Conservation (phyloP, 495 filamentous ascomycete species). For the Barbatosphaeria neglecta region DNA sequence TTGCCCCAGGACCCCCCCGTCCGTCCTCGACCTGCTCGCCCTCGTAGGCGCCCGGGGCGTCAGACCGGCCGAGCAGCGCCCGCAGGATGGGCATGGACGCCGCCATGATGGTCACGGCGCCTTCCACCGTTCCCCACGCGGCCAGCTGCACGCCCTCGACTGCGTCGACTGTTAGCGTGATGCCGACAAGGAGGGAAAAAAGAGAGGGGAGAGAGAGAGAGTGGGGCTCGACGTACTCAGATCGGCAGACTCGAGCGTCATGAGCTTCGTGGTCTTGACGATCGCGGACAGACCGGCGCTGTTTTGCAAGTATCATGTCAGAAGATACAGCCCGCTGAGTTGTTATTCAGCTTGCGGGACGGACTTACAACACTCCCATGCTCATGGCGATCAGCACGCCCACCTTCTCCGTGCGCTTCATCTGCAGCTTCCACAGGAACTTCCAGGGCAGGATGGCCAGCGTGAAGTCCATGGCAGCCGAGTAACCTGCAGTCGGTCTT, state of each 20-base stretch:
- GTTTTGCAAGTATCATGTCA: no score
- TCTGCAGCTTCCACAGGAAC: conserved; percentile 4
- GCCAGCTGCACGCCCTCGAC: neutral
- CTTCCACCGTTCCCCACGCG: neutral
- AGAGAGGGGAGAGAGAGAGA: neutral
- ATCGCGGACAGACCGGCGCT: neutral
- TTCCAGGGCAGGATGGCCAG: conserved; percentile 6
- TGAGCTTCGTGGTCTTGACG: neutral
- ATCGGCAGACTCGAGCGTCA: neutral
- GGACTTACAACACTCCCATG: conserved; percentile 7
- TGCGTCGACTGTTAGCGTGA: neutral
- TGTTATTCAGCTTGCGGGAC: neutral
- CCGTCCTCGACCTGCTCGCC: no score
- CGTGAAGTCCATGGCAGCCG: conserved; percentile 5
- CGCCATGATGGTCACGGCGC: neutral
- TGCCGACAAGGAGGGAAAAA: neutral
- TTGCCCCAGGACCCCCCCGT: neutral
- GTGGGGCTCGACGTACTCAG: neutral
- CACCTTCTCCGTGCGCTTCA: conserved; percentile 6
- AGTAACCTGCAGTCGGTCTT: conserved; percentile 1
- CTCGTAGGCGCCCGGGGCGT: neutral
- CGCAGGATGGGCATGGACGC: neutral
- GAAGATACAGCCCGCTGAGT: neutral
- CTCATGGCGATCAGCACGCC: conserved; percentile 9
- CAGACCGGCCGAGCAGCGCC: neutral